These are phyloP conservation scores for Canavalia gladiata DNA, from an alignment of 306 rosid species.

Conservation along the genomic window DNA sequence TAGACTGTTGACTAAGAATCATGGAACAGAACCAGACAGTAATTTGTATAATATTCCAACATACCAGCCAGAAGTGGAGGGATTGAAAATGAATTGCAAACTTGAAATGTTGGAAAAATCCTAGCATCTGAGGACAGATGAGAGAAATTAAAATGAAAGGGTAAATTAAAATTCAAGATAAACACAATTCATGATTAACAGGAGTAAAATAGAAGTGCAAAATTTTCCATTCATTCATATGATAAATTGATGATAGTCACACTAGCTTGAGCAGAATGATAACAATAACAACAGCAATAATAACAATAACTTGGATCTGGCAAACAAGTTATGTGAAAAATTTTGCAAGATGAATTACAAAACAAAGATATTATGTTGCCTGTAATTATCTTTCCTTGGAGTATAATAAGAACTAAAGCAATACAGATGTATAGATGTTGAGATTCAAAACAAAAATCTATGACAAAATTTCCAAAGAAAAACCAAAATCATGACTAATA, in stretches of 20 bases:
- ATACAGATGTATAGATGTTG: constrained; percentile 17
- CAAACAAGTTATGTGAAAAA: constrained; percentile 12
- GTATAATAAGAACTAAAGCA: constrained; percentile 13
- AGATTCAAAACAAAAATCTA: constrained; percentile 39
- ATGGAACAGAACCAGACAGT: constrained; percentile 16
- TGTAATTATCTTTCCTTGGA: constrained; percentile 12
- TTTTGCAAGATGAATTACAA: neutral
- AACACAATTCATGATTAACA: constrained; percentile 5
- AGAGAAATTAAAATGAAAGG: constrained; percentile 26
- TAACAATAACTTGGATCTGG: constrained; percentile 29
- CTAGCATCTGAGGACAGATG: constrained; percentile 77
- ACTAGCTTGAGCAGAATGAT: constrained; percentile 12
- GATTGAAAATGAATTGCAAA: constrained; percentile 89
- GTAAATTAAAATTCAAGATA: constrained; percentile 38
- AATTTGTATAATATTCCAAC: constrained; percentile 38
- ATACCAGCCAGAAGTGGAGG: constrained; percentile 93
- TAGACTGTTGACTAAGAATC: constrained; percentile 17
- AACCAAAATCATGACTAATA: constrained; percentile 37
- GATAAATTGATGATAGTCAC: neutral
- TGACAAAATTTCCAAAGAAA: constrained; percentile 41
- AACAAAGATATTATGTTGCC: constrained; percentile 9
- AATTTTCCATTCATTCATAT: constrained; percentile 4
- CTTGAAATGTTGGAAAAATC: constrained; percentile 85
- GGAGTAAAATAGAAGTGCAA: neutral
- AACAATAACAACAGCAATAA: constrained; percentile 12